These are phyloP conservation scores for Metschnikowia koreensis DNA, from an alignment of 805 yeast genomes.

Conservation along the genomic window DNA sequence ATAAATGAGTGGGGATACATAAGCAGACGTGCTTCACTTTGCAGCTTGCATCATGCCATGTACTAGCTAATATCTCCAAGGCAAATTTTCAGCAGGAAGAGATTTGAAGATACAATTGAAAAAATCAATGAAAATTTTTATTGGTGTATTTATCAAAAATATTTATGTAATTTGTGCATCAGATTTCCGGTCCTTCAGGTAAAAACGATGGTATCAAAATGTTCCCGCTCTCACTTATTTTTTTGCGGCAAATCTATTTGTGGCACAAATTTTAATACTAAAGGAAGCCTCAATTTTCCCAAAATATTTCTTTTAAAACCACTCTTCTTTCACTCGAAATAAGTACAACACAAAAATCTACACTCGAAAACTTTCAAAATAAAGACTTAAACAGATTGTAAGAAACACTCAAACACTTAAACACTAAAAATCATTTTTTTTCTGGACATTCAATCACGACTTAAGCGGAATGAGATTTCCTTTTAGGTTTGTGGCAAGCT, in stretches of 20 bases:
- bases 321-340: not conserved
- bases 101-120: too few relatives aligned
- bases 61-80: too few relatives aligned
- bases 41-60: too few relatives aligned
- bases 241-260: not conserved
- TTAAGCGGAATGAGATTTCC: not conserved
- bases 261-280: not conserved
- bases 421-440: not conserved
- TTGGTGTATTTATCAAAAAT: too few relatives aligned
- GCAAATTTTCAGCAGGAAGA: too few relatives aligned
- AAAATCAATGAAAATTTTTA: too few relatives aligned
- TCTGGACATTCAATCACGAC: not conserved
- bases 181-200: too few relatives aligned
- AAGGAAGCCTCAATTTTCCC: not conserved
- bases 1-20: too few relatives aligned
- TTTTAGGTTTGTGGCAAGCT: not conserved
- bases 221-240: not conserved
- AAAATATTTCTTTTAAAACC: not conserved
- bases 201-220: not conserved
- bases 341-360: not conserved
- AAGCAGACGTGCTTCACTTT: too few relatives aligned
- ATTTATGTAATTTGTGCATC: too few relatives aligned
- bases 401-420: not conserved
- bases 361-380: not conserved
- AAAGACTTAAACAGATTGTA: not conserved